Base-by-base conservation (phyloP, 2,329 filamentous ascomycete species). In the Mycosphaerella arachidis region DNA sequence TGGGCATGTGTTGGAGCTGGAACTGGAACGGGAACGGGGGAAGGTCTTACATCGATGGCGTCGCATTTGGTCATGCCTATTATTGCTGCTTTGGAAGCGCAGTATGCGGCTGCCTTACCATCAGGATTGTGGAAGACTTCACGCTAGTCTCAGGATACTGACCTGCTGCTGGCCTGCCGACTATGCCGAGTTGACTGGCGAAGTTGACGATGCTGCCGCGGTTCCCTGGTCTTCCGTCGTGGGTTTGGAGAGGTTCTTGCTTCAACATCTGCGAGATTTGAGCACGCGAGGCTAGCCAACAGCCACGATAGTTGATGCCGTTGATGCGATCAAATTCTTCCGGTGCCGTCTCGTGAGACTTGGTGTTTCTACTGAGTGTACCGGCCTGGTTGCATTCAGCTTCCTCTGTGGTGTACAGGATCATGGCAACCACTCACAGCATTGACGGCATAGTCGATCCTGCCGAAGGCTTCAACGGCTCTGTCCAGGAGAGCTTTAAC, bases 391-490 rank as follows among this genome's bases (percentile, higher is more conserved):
- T 12, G 37, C n/a, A 18, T 13, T 13, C 20, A 31, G 45, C 18
- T 18, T 37, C 18, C 13, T n/a, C 24, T n/a, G 8, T 33, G 18
- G 18, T 8, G 5, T 12, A 29, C 12, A 7, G 6, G 50, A 16
- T 20, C 18, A 50, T 35, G 27, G 18, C 29, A 1, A 45, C 33
- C 58, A 67, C 69, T 66, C 27, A 78, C 79, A 59, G 72, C 75
- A 67, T 81, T 80, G 37, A 78, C 74, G 18, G 75, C 76, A 67
- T 81, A 81, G 67, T 81, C 78, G 16, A 81, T 72, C 4, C 78
- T 69, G 0, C 75, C 75, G 56, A 76, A 78, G 13, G 67, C 63
- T 1, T 66, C 60, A 4, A 77, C 70, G 2, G 71, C 68, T 4
- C 53, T 64, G 4, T 70, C 68, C 54, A 80, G 68, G 9, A 75